These are phyloP conservation scores for Chaetomium sp. DNA, from an alignment of 2,329 filamentous ascomycete genomes.

Conservation along the genomic window DNA sequence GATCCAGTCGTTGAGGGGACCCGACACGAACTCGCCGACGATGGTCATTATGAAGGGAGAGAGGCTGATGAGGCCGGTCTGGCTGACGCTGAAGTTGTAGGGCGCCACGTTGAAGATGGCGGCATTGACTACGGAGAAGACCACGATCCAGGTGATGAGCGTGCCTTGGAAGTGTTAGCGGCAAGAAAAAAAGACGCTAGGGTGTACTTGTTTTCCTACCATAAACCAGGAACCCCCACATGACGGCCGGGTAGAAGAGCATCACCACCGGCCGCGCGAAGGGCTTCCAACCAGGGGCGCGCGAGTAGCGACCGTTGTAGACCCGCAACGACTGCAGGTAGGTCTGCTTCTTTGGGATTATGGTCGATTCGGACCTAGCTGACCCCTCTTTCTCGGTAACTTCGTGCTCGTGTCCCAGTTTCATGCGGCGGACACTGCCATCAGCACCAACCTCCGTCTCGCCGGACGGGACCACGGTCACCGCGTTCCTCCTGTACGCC, in stretches of 20 bases:
- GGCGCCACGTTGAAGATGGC: slow-evolving; percentile 53
- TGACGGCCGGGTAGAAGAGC: slow-evolving; percentile 53
- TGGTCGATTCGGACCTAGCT: background rate
- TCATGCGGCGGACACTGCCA: slow-evolving; percentile 24
- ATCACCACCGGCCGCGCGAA: slow-evolving; percentile 51
- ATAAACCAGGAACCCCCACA: slow-evolving; percentile 54
- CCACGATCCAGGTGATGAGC: slow-evolving; percentile 40
- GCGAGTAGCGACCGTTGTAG: slow-evolving; percentile 43
- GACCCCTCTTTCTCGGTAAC: slow-evolving; percentile 20
- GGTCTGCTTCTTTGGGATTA: slow-evolving; percentile 39
- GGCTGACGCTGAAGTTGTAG: slow-evolving; percentile 53
- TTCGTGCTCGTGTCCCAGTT: slow-evolving; percentile 30
- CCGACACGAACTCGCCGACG: slow-evolving; percentile 49
- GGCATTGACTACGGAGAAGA: slow-evolving; percentile 52
- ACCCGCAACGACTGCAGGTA: slow-evolving; percentile 41
- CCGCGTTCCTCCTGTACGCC: slow-evolving; percentile 45
- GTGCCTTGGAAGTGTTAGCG: slow-evolving; percentile 6
- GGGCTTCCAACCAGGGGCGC: slow-evolving; percentile 45
- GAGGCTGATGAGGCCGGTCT: slow-evolving; percentile 54
- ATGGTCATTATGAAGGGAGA: slow-evolving; percentile 53
- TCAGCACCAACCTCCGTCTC: slow-evolving; percentile 3
- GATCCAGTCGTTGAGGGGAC: slow-evolving; percentile 50
- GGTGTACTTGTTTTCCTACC: slow-evolving; percentile 44
- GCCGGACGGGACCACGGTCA: slow-evolving; percentile 25
- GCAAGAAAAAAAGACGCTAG: background rate